Conservation (phyloP, 2,329 filamentous ascomycete genomes). For the Neophaeococcomyces aloes region DNA sequence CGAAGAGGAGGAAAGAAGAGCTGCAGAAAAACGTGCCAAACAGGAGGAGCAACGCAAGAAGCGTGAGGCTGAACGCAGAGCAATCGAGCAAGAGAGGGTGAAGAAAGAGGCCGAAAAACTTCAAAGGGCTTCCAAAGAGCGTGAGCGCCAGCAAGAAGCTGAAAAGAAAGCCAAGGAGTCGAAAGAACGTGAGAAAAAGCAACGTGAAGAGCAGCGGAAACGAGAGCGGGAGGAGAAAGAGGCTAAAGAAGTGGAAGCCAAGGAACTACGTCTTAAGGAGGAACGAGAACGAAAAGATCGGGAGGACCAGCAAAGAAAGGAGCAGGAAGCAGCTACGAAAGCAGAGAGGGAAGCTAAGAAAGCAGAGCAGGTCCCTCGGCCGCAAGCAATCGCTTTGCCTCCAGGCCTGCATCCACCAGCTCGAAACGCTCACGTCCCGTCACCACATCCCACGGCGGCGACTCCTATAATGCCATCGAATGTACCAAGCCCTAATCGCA, state of each 20-base stretch:
- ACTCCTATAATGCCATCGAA: conserved; percentile 80
- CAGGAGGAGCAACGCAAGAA: conserved; percentile 86
- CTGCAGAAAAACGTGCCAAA: conserved; percentile 69
- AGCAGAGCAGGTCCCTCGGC: conserved; percentile 26
- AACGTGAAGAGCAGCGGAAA: conserved; percentile 59
- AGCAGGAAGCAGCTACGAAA: conserved; percentile 44
- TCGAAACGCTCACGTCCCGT: conserved; percentile 47
- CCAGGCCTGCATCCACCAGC: conserved; percentile 45
- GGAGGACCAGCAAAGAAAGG: conserved; percentile 43
- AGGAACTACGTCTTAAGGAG: conserved; percentile 52
- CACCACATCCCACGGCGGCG: conserved; percentile 67
- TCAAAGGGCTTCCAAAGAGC: conserved; percentile 69
- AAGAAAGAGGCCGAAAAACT: conserved; percentile 78
- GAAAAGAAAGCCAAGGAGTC: conserved; percentile 75
- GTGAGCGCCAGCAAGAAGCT: conserved; percentile 71
- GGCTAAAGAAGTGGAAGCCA: conserved; percentile 61
- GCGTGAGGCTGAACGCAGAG: conserved; percentile 79
- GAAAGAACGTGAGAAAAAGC: conserved; percentile 72
- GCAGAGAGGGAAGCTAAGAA: conserved; percentile 38
- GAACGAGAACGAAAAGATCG: conserved; percentile 49
- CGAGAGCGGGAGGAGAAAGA: conserved; percentile 58
- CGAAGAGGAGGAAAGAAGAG: conserved; percentile 65
- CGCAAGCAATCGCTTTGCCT: conserved; percentile 31
- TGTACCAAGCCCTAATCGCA: conserved; percentile 60
- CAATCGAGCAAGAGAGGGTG: conserved; percentile 76